phyloP scores from a whole-genome alignment of 2,329 filamentous ascomycete genomes.

The Calonectria henricotiae region DNA sequence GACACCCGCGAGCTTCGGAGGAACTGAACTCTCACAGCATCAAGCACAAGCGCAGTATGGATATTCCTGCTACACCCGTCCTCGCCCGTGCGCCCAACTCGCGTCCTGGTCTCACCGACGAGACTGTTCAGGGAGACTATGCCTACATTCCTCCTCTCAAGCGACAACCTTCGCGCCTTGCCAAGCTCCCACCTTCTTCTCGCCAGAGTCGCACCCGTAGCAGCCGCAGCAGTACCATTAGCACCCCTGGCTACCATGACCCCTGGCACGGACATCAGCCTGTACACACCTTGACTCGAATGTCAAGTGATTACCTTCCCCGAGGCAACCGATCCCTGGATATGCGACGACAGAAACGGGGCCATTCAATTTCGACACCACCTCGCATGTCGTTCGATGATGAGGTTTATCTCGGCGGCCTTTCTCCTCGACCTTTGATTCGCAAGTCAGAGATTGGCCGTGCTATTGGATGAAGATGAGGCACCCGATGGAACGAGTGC shows the following conservation, averaged over 20 bases:
- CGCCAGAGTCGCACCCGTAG: conserved; percentile 62
- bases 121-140: conserved; percentile 73
- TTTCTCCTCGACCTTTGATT: conserved; percentile 68
- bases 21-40: conserved; percentile 54
- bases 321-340: conserved; percentile 48
- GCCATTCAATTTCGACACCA: conserved; percentile 59
- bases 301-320: conserved; percentile 56
- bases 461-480: conserved; percentile 67
- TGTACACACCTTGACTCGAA: conserved; percentile 55
- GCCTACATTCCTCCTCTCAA: conserved; percentile 72
- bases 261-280: conserved; percentile 59
- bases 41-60: conserved; percentile 62
- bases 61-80: conserved; percentile 67
- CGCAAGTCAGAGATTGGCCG: conserved; percentile 68
- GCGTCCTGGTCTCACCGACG: conserved; percentile 75
- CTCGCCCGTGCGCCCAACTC: conserved; percentile 75
- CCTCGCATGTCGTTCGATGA: conserved; percentile 66
- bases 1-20: conserved; percentile 49
- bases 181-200: conserved; percentile 64
- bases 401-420: conserved; percentile 62
- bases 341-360: conserved; percentile 56
- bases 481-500: conserved; percentile 25
- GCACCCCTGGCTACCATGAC: conserved; percentile 62
- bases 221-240: conserved; percentile 64
- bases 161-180: conserved; percentile 69